phyloP scores from a whole-genome alignment of 495 filamentous ascomycete species.

The Elaphomyces granulatus region DNA sequence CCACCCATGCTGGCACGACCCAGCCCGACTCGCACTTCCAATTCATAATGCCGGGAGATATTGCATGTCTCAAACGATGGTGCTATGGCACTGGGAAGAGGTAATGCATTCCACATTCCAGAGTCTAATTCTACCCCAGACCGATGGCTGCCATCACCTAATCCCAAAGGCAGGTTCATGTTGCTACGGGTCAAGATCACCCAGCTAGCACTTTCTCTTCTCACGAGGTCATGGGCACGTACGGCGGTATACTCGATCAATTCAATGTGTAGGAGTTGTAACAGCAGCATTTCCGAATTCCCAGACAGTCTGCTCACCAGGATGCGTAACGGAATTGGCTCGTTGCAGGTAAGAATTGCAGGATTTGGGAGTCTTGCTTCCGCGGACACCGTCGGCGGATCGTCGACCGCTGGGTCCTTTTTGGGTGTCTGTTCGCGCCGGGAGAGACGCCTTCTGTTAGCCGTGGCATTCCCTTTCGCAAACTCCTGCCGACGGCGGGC shows the following conservation, averaged over 20 bases:
- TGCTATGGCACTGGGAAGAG: conserved; percentile 69
- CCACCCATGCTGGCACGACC: conserved; percentile 37
- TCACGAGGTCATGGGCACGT: conserved; percentile 52
- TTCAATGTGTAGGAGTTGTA: conserved; percentile 69
- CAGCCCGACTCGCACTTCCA: conserved; percentile 69
- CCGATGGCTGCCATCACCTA: conserved; percentile 41
- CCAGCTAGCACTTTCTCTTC: conserved; percentile 53
- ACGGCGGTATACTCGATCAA: conserved; percentile 68
- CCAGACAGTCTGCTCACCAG: conserved; percentile 60
- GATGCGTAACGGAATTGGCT: conserved; percentile 67
- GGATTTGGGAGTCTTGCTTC: conserved; percentile 81
- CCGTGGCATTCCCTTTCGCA: conserved; percentile 22
- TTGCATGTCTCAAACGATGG: conserved; percentile 86
- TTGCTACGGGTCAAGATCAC: conserved; percentile 52
- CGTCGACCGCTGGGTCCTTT: conserved; percentile 10
- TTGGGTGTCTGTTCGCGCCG: conserved; percentile 18
- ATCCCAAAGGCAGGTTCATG: conserved; percentile 47
- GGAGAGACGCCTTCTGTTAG: conserved; percentile 42
- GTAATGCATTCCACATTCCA: conserved; percentile 49
- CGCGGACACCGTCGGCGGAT: conserved; percentile 40
- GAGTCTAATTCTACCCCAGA: conserved; percentile 55
- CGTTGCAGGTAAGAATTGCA: conserved; percentile 76
- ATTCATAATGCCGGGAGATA: conserved; percentile 61
- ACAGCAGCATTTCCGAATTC: conserved; percentile 44
- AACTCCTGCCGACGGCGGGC: conserved; percentile 74